Evolutionary conservation across 805 yeast genomes (phyloP), one percentile per base, ranked within the genome.

Genomic region (Cyberlindnera maclurae): DNA sequence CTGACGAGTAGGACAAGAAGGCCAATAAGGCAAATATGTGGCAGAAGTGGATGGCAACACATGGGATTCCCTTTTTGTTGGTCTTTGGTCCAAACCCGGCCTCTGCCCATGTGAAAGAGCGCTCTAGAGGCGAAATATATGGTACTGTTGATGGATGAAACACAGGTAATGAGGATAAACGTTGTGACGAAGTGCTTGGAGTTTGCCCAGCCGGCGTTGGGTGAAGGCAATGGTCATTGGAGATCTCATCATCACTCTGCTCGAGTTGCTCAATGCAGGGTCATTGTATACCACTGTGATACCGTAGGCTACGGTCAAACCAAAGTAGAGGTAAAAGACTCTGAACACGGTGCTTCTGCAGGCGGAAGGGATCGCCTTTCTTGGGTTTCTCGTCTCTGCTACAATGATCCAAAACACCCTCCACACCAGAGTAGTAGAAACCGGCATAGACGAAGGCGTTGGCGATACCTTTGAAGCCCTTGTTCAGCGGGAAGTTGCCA

Each of bases 401-500:
- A 84, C 82, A n/a, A 84, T 68, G 31, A 82, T 68, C 54, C n/a
- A 86, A 86, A 24, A 80, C 77, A 57, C 80, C 70, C 58, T 82
- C 93, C 40, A 82, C 78, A 58, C 89, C 89, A 58, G 81, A 87
- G 58, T 73, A 79, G 27, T 86, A 81, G 60, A 80, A 80, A 26
- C 83, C 82, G 17, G 89, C 85, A 42, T 73, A 73, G 45, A 82
- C 72, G 49, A 82, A 67, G 8, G 86, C 79, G 40, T 66, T 67
- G 0, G 75, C 82, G 31, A 78, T 67, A 37, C 77, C 72, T 45
- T 69, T 72, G 56, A 74, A 73, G 0, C 78, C 79, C 31, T 57
- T 43, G 4, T 60, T 60, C 41, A 73, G 62, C 4, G 67, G 67
- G 37, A 42, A 50, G 15, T 59, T 42, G 3, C 51, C 52, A 36